Evolutionary conservation across 169 alveolate genomes (phyloP).

Genomic region (Cryptosporidium ryanae): DNA sequence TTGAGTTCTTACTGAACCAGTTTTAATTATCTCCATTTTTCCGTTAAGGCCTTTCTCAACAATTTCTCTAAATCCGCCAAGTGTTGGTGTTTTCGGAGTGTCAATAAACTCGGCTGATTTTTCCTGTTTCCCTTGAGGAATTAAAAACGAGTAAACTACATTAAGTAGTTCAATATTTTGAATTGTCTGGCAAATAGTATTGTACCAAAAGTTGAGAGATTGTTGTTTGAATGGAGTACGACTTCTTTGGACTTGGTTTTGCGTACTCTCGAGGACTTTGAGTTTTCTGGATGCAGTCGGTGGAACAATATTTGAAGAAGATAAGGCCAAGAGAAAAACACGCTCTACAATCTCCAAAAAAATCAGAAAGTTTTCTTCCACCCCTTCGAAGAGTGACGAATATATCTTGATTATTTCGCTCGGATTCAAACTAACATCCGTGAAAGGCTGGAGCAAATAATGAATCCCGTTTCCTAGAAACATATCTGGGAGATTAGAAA

Average conservation of each 20-base stretch:
- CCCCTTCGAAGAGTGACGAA: conserved; percentile 63
- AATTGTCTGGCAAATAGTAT: conserved; percentile 68
- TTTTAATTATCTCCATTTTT: conserved; percentile 24
- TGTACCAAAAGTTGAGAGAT: conserved; percentile 63
- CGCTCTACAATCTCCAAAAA: conserved; percentile 34
- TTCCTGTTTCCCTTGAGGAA: conserved; percentile 17
- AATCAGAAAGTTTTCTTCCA: conserved; percentile 25
- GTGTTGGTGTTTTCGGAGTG: conserved; percentile 51
- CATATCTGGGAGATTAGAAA: conserved; percentile 50
- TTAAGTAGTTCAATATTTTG: conserved; percentile 44
- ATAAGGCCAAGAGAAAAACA: conserved; percentile 8
- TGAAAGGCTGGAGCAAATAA: conserved; percentile 38
- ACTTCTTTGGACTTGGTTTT: not conserved
- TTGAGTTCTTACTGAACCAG: conserved; percentile 8
- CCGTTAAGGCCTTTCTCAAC: conserved; percentile 19
- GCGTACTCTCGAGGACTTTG: conserved; percentile 4
- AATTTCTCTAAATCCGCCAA: conserved; percentile 34
- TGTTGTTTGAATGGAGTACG: conserved; percentile 25
- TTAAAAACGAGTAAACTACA: conserved; percentile 44
- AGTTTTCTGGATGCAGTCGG: conserved; percentile 42
- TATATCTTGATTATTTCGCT: conserved; percentile 37
- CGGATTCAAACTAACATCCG: conserved; percentile 37
- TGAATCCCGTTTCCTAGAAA: conserved; percentile 60
- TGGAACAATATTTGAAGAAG: conserved; percentile 24
- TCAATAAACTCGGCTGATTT: conserved; percentile 7